A percentile compares a stretch with the other conserved stretches of the same genome.
These are phyloP conservation scores for Chlamydomonas urium DNA, from an alignment of 139 green algal species.

Conservation along the genomic window DNA sequence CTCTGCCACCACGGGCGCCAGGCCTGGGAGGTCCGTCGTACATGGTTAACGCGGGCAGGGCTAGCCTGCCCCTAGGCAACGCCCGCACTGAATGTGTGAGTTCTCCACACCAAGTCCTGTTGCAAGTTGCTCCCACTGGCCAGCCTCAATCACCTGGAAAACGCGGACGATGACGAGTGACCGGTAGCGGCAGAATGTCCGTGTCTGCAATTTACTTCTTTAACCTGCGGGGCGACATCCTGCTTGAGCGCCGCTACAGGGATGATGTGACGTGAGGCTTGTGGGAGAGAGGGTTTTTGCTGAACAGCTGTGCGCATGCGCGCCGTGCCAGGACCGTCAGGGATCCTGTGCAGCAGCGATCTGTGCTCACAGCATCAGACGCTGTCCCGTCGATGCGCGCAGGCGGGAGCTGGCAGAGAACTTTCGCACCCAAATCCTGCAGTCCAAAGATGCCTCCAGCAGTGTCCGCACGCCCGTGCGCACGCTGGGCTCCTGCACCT, in stretches of 20 bases:
- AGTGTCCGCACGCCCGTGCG: constrained; percentile 63
- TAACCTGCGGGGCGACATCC: constrained; percentile 86
- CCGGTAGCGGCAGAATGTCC: too few species aligned
- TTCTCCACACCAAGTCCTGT: too few species aligned
- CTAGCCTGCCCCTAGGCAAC: too few species aligned
- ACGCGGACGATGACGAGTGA: too few species aligned
- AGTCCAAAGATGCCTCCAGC: constrained; percentile 52
- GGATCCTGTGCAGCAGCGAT: too few species aligned
- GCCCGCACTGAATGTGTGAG: too few species aligned
- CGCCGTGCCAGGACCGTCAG: too few species aligned
- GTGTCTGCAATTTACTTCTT: constrained; percentile 75
- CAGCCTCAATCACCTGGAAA: too few species aligned
- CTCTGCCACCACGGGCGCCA: neutral
- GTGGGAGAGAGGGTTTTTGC: neutral
- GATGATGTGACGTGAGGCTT: constrained; percentile 87
- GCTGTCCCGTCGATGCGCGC: neutral
- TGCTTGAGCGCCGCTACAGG: constrained; percentile 87
- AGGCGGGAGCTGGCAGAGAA: constrained; percentile 78
- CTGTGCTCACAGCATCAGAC: neutral
- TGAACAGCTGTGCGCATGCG: too few species aligned
- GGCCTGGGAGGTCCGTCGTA: neutral
- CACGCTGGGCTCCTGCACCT: constrained; percentile 71
- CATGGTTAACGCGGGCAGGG: too few species aligned
- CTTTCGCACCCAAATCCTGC: constrained; percentile 87
- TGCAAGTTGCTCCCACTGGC: too few species aligned